Conservation (phyloP, 495 filamentous ascomycete species). For the Glonium stellatum region DNA sequence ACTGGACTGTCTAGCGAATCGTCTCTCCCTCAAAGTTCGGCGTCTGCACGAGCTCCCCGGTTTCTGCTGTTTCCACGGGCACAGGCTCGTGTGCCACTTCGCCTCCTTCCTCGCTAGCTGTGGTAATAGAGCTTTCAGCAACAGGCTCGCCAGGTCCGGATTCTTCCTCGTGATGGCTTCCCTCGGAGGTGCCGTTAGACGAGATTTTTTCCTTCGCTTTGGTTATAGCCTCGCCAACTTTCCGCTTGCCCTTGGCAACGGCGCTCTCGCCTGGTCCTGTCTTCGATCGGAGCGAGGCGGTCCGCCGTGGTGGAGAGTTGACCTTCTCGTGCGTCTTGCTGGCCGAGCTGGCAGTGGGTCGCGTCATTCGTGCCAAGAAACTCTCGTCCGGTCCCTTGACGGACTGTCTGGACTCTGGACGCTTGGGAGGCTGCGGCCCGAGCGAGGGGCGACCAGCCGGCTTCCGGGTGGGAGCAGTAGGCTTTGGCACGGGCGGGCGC, state of each 20-base stretch:
- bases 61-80: constrained; percentile 9
- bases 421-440: constrained; percentile 21
- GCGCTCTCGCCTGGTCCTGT: constrained; percentile 1
- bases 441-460: constrained; percentile 20
- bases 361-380: constrained; percentile 90
- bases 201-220: constrained; percentile 21
- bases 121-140: background rate
- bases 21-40: constrained; percentile 15
- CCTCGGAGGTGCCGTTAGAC: constrained; percentile 11
- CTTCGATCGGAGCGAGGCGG: constrained; percentile 17
- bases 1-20: constrained; percentile 13
- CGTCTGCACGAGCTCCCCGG: constrained; percentile 14
- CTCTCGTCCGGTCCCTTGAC: constrained; percentile 47
- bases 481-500: constrained; percentile 22
- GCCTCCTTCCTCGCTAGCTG: background rate
- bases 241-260: constrained; percentile 21
- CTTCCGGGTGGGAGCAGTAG: constrained; percentile 21
- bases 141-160: constrained; percentile 1
- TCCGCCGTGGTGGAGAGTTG: constrained; percentile 18
- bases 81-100: background rate
- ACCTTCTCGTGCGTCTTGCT: constrained; percentile 70
- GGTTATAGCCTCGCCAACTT: constrained; percentile 15
- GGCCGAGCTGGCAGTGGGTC: constrained; percentile 72
- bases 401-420: constrained; percentile 40
- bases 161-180: constrained; percentile 9